Evolutionary conservation across 352 stramenopile genomes (phyloP), one percentile per base, ranked within the genome.

Genomic region (Aphanomyces cochlioides): DNA sequence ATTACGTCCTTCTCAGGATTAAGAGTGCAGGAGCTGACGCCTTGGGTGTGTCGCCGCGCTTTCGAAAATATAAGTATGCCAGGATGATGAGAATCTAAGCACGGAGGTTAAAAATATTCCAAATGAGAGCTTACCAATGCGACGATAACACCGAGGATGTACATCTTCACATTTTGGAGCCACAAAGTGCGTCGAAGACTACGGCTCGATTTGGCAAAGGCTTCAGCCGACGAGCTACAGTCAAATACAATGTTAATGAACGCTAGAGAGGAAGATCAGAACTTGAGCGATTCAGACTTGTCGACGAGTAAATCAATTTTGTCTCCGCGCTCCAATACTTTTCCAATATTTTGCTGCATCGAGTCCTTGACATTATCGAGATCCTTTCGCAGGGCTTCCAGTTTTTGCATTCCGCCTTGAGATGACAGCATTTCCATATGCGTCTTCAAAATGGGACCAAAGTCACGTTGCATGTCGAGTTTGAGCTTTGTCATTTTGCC

Each of bases 141-240:
- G 40, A 91, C 73, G 64, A 88, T 74, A 63, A 77, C 82, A 40
- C 91, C 89, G 15, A 84, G 83, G 70, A 92, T 85, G 66, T 84
- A 93, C 85, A 94, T 89, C 76, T 95, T 95, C 38, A 95, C 74
- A 59, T 95, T 95, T 72, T 95, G 82, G 76, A 87, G 83, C 88
- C 88, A 95, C 37, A 95, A 71, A 53, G 91, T 82, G 28, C 86
- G 86, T 7, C 86, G 88, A 5, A 95, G 77, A 63, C 78, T 89
- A 57, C 78, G 83, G 67, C 86, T 95, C n/a, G 86, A 91, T 65
- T 94, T 80, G 19, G 86, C 86, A 74, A 95, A 95, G 3, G 83
- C 84, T 38, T 86, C 76, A 0, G 87, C 92, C 58, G 92, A 87
- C 36, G 84, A 91, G 61, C 87, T 95, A 60, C 3, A 40, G 10